These are phyloP conservation scores for Aureobasidium sp. DNA, from an alignment of 2,329 filamentous ascomycete genomes.

Conservation along the genomic window DNA sequence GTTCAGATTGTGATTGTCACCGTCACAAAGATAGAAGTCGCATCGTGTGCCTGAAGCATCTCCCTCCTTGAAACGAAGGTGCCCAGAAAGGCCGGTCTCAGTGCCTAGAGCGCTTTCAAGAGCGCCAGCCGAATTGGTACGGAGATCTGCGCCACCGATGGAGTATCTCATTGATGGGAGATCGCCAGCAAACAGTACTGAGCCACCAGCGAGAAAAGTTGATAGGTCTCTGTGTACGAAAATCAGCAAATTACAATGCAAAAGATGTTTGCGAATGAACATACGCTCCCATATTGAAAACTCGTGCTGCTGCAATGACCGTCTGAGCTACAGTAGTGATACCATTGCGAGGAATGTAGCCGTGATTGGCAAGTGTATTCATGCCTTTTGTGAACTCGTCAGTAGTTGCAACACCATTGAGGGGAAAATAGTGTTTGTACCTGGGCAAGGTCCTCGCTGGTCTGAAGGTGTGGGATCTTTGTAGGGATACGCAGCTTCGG, in stretches of 20 bases:
- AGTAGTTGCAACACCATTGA: too few species aligned
- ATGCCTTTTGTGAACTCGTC: too few species aligned
- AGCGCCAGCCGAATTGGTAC: not conserved
- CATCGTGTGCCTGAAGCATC: constrained; percentile 25
- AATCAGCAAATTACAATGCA: not conserved
- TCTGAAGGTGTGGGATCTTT: constrained; percentile 2
- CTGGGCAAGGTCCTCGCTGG: constrained; percentile 17
- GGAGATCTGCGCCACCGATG: constrained; percentile 24
- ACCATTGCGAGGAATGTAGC: constrained; percentile 28
- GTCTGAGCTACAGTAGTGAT: constrained; percentile 13
- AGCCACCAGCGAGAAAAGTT: constrained; percentile 14
- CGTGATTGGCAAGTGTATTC: constrained; percentile 32
- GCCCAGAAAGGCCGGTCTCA: constrained; percentile 18
- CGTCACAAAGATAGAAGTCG: constrained; percentile 26
- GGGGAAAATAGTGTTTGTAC: constrained; percentile 29
- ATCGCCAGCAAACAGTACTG: constrained; percentile 26
- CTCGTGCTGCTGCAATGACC: constrained; percentile 8
- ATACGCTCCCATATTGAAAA: constrained; percentile 23
- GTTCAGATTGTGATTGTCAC: constrained; percentile 28
- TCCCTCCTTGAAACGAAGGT: constrained; percentile 25
- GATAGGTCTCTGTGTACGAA: not conserved
- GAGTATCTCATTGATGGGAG: constrained; percentile 25
- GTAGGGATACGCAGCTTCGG: constrained; percentile 16
- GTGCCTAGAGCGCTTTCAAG: constrained; percentile 24
- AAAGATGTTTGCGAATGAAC: not conserved